A percentile compares a stretch with the other conserved stretches of the same genome.
Evolutionary conservation across 352 stramenopile genomes (phyloP).

Genomic region (Globisporangium cystogenes): DNA sequence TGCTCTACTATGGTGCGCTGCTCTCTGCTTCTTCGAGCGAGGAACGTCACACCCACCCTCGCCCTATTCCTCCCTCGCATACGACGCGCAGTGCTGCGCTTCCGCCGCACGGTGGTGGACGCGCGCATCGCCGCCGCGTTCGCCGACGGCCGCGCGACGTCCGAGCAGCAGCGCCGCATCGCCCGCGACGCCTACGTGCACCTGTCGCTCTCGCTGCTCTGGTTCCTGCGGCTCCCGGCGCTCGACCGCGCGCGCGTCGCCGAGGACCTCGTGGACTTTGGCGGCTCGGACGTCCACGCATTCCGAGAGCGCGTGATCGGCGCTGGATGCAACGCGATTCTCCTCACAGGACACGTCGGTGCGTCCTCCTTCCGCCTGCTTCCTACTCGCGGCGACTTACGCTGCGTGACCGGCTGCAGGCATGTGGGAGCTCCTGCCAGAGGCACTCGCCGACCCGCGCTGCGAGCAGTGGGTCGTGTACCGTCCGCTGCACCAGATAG

Average conservation of each 20-base stretch:
- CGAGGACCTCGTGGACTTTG: conserved; percentile 10
- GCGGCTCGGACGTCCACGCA: conserved; percentile 2
- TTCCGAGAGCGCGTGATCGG: conserved; percentile 1
- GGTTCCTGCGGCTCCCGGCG: conserved; percentile 36
- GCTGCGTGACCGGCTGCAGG: conserved; percentile 9
- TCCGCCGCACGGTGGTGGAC: conserved; percentile 32
- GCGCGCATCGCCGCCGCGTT: conserved; percentile 26
- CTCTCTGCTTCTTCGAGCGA: not conserved
- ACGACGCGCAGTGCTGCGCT: conserved; percentile 29
- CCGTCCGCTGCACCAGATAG: conserved; percentile 35
- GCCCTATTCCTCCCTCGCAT: not conserved
- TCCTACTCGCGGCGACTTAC: not conserved
- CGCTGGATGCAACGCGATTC: conserved; percentile 19
- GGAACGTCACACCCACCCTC: not conserved
- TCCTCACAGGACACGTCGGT: conserved; percentile 45
- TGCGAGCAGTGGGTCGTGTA: conserved; percentile 58
- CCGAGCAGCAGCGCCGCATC: conserved; percentile 14
- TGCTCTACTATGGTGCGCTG: conserved; percentile 45
- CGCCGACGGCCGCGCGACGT: conserved; percentile 4
- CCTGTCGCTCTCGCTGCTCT: conserved; percentile 37
- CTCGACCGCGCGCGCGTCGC: conserved; percentile 10
- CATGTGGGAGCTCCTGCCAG: conserved; percentile 53
- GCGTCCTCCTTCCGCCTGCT: not conserved
- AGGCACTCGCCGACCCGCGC: conserved; percentile 21
- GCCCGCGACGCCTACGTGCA: conserved; percentile 26